A percentile compares a stretch with the other conserved stretches of the same genome.
These are phyloP conservation scores for Arctostaphylos glauca DNA, from an alignment of 148 eudicot genomes.

Conservation along the genomic window DNA sequence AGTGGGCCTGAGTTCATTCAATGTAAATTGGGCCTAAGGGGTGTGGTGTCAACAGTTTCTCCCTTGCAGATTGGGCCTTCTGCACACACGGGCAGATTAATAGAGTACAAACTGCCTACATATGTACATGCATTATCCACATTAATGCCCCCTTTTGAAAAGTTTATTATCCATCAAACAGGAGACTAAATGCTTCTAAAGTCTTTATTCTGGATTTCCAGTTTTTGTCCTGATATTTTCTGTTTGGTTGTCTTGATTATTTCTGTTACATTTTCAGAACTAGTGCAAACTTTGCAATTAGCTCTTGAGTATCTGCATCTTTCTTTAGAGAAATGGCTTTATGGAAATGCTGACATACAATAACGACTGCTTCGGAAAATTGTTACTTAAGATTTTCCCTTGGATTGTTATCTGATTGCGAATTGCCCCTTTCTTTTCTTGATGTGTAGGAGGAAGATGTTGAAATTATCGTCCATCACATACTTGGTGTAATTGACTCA, in stretches of 20 bases:
- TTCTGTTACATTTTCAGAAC: neutral
- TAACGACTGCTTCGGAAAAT: neutral
- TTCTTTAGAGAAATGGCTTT: neutral
- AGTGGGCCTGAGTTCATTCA: no score
- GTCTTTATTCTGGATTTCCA: neutral
- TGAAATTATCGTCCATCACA: constrained; percentile 73
- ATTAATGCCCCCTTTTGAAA: neutral
- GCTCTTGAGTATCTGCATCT: neutral
- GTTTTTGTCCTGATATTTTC: neutral
- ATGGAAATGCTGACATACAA: neutral
- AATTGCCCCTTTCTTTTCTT: neutral
- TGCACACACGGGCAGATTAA: no score
- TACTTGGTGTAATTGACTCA: constrained; percentile 70
- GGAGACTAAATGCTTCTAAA: neutral
- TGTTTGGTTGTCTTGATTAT: neutral
- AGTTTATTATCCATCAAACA: neutral
- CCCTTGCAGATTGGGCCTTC: no score
- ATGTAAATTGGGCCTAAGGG: no score
- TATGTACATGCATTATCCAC: neutral
- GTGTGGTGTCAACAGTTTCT: no score
- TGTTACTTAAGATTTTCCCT: neutral
- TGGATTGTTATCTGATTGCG: neutral
- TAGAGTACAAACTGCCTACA: no score
- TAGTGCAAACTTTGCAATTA: neutral
- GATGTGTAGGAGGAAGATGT: constrained; percentile 81